Evolutionary conservation across 1,284 basidiomycete genomes (phyloP).

Genomic region (Malassezia cuniculi): DNA sequence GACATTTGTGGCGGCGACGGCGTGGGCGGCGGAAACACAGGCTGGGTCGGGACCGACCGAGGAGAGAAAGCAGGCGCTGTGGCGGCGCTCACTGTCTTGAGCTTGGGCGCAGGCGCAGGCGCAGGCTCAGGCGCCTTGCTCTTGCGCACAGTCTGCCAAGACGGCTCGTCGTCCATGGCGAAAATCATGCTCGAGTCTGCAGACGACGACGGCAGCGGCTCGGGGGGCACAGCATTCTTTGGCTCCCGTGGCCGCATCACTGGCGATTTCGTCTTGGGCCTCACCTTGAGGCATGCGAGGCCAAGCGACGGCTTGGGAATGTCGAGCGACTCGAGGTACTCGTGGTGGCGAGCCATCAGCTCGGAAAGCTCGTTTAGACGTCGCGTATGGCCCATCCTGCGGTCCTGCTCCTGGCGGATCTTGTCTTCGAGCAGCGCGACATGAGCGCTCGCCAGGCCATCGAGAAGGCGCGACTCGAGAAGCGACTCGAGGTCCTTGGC

Average conservation of each 20-base stretch:
- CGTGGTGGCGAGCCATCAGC: slow-evolving; percentile 56
- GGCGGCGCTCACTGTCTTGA: too few species aligned
- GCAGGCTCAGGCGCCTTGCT: too few species aligned
- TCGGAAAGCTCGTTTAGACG: slow-evolving; percentile 53
- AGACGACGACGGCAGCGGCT: background rate
- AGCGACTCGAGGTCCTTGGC: slow-evolving; percentile 73
- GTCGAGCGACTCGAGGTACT: slow-evolving; percentile 70
- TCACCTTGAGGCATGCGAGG: slow-evolving; percentile 33
- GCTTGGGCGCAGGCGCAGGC: too few species aligned
- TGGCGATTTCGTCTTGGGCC: slow-evolving; percentile 12
- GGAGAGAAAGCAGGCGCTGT: too few species aligned
- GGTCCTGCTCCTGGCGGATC: slow-evolving; percentile 55
- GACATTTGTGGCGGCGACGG: slow-evolving; percentile 17
- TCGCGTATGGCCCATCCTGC: slow-evolving; percentile 58
- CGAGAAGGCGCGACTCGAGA: slow-evolving; percentile 67
- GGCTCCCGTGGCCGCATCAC: background rate
- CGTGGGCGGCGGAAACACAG: slow-evolving; percentile 11
- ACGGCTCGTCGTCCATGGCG: slow-evolving; percentile 16
- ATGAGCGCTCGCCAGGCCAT: slow-evolving; percentile 56
- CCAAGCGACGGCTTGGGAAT: slow-evolving; percentile 54
- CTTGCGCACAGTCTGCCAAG: too few species aligned
- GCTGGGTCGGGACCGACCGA: too few species aligned
- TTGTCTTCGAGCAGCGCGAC: slow-evolving; percentile 59
- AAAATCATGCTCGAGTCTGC: slow-evolving; percentile 8
- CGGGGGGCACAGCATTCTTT: background rate